Evolutionary conservation across 202 grass and related monocot genomes (phyloP), one percentile per base, ranked within the genome.

Genomic region (Panicum virgatum): DNA sequence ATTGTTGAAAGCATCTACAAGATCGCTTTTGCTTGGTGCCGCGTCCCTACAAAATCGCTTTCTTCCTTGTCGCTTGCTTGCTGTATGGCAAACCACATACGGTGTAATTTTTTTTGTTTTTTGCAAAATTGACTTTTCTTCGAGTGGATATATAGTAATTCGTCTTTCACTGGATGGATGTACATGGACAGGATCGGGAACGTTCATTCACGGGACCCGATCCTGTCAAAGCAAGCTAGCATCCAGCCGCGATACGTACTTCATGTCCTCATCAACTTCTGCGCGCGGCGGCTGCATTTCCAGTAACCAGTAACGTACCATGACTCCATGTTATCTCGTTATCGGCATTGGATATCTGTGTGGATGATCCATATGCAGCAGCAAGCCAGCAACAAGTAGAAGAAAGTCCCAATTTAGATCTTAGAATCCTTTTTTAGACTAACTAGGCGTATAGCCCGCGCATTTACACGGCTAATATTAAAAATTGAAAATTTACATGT

Each of bases 1-100:
- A 71, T 78, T 48, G 64, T 78, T 48, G 64, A 53, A 69, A 63
- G 80, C 44, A 52, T 22, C 53, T 73, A 3, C n/a, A 14, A 29
- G 29, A 39, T 84, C 82, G 60, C 6, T 10, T 56, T 10, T 56
- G 34, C 60, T 43, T 37, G 61, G 62, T 64, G 73, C 73, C 70
- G 70, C 70, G 37, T 83, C 80, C 16, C 32, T 63, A 30, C 29
- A 2, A 30, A 30, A 2, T 30, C 29, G 2, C 29, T 30, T 30
- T 30, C 29, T 30, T 30, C 29, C 2, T 30, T 30, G 29, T 30
- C 29, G 29, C 29, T 30, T 30, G 29, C 29, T 30, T 34, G 32
- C 32, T 34, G 32, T 32, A 67, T 13, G 20, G 23, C 12, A 7
- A 20, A 5, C 65, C 19, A 26, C 34, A 51, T 23, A 80, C n/a